Conservation (phyloP, 2,329 filamentous ascomycete genomes). For the Pseudogymnoascus sp. region DNA sequence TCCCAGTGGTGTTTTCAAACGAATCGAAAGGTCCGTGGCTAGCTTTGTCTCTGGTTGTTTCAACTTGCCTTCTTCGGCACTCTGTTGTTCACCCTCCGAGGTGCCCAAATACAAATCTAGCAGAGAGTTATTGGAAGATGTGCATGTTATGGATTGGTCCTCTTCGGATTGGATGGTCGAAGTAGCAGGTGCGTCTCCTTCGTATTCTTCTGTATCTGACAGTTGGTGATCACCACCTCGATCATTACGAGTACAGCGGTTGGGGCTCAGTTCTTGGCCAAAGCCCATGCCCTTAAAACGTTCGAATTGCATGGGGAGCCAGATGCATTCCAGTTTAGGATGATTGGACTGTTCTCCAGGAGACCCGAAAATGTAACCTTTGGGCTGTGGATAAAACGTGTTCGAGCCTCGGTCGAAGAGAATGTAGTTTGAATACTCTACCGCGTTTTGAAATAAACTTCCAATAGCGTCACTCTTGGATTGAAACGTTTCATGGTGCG, state of each 20-base stretch:
- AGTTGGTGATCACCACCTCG: background rate
- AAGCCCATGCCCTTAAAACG: background rate
- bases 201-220: background rate
- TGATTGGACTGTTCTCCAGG: conserved; percentile 3
- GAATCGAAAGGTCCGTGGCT: background rate
- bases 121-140: background rate
- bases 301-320: conserved; percentile 10
- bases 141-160: background rate
- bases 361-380: conserved; percentile 11
- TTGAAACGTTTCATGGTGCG: conserved; percentile 11
- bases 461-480: conserved; percentile 15
- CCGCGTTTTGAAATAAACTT: conserved; percentile 14
- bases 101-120: background rate
- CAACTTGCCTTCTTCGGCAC: background rate
- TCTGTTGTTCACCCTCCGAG: background rate
- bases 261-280: background rate
- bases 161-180: background rate
- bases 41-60: background rate
- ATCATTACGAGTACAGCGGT: background rate
- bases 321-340: conserved; percentile 12
- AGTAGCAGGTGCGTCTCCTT: background rate
- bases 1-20: background rate
- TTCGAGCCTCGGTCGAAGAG: conserved; percentile 13
- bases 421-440: conserved; percentile 16
- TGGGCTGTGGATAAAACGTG: conserved; percentile 10